Evolutionary conservation across 148 eudicot genomes (phyloP).

Genomic region (Camellia granthamiana): DNA sequence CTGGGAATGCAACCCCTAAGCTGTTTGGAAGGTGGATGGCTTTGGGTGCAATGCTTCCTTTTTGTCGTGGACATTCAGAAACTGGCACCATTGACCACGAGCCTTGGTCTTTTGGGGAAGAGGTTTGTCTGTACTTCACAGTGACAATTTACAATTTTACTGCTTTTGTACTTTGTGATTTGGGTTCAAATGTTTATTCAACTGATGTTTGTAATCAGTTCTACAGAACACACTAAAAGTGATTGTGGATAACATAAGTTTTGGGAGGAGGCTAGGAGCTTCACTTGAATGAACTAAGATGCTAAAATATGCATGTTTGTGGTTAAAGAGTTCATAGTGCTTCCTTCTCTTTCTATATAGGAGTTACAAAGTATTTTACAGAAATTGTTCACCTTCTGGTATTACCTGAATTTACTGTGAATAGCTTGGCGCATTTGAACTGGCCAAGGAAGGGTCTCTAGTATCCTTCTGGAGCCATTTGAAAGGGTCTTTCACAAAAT

Average conservation of each 20-base stretch:
- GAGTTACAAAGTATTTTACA: not conserved
- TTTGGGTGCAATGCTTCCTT: conserved; percentile 90
- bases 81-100: conserved; percentile 73
- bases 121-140: conserved; percentile 35
- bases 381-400: no score
- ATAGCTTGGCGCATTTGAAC: no score
- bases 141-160: not conserved
- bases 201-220: not conserved
- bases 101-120: conserved; percentile 97
- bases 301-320: not conserved
- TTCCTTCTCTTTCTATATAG: not conserved
- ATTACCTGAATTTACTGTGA: no score
- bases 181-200: not conserved
- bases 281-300: conserved; percentile 4
- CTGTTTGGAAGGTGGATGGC: conserved; percentile 99
- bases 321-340: not conserved
- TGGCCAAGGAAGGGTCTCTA: no score
- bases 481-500: no score
- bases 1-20: conserved; percentile 94
- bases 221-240: not conserved
- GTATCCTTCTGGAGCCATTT: no score
- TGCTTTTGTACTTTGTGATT: conserved; percentile 9
- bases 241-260: not conserved
- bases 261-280: not conserved
- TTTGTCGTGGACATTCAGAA: conserved; percentile 95